Evolutionary conservation across 139 green algal species (phyloP), one percentile per base, ranked within the genome.

Genomic region (Penium margaritaceum): DNA sequence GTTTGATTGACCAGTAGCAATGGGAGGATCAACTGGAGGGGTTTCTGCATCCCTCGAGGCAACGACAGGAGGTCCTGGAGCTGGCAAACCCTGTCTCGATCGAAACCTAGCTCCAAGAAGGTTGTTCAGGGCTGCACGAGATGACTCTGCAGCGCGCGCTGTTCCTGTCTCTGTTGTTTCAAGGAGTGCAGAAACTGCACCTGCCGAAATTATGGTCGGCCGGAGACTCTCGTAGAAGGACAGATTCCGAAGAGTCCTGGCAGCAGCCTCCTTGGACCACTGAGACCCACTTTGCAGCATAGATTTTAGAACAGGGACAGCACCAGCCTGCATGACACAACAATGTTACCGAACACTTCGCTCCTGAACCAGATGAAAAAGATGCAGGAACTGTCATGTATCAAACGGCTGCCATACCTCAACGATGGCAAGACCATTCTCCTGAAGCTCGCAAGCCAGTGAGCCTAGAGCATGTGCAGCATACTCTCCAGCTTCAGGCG

Each of bases 401-500:
- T 60, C 15, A 60, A 29, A 60, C 30, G n/a, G n/a, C n/a, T n/a
- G n/a, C n/a, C n/a, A n/a, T 60, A 60, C 51, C 51, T 60, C 24
- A 60, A 60, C 51, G 30, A 60, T 60, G 12, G 17, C 30, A n/a
- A 33, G 24, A n/a, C 51, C 51, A 27, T 60, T 60, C 14, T 60
- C 51, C 29, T 60, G 29, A 33, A 60, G 29, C 30, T 60, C 51
- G 30, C 51, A 60, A 1, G 51, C 51, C 51, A 60, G 30, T 9
- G 24, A 33, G 29, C 51, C 51, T 33, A 60, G 51, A 24, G 51
- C 51, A 24, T 60, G 51, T 33, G 51, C 30, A 24, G 51, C 51
- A 60, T 60, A 60, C 30, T 60, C 51, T 60, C 51, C 51, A 60
- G 51, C 51, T 60, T 60, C 51, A 33, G 51, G 51, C 6, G 51